Conservation (phyloP, 2,329 filamentous ascomycete species). For the Trichoderma koningiopsis region DNA sequence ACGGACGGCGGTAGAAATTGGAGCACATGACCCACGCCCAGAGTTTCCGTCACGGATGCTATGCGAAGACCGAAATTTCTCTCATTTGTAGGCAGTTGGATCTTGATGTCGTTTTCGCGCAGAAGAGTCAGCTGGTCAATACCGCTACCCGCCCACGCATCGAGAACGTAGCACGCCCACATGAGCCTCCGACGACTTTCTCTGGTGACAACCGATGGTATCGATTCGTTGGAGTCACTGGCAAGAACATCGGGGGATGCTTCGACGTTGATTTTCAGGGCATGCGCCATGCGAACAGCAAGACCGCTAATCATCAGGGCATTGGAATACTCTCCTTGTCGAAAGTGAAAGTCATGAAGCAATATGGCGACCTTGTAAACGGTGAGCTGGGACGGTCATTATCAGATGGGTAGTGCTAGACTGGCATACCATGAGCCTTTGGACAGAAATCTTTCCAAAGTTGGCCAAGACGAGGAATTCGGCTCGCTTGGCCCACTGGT, state of each 20-base stretch:
- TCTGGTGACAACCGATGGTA: conserved; percentile 42
- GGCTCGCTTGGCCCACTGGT: conserved; percentile 43
- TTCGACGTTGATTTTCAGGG: conserved; percentile 45
- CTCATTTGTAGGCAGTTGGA: conserved; percentile 45
- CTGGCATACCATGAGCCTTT: conserved; percentile 42
- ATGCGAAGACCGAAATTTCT: conserved; percentile 47
- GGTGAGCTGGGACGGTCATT: neutral
- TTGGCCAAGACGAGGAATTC: conserved; percentile 41
- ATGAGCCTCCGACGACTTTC: conserved; percentile 45
- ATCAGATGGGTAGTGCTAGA: neutral
- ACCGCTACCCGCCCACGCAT: conserved; percentile 45
- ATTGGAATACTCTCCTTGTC: conserved; percentile 44
- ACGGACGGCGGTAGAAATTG: conserved; percentile 45
- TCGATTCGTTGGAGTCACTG: conserved; percentile 35
- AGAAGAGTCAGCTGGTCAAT: conserved; percentile 44
- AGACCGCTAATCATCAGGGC: conserved; percentile 47
- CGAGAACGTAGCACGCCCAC: conserved; percentile 48
- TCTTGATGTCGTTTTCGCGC: conserved; percentile 46
- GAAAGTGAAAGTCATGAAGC: conserved; percentile 45
- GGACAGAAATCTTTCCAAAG: conserved; percentile 45
- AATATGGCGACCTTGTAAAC: conserved; percentile 40
- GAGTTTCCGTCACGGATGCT: conserved; percentile 44
- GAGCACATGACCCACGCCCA: conserved; percentile 45
- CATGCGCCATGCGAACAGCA: conserved; percentile 46
- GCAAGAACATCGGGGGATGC: conserved; percentile 44